phyloP scores from a whole-genome alignment of 2,329 filamentous ascomycete genomes.

The Didymella lethalis region DNA sequence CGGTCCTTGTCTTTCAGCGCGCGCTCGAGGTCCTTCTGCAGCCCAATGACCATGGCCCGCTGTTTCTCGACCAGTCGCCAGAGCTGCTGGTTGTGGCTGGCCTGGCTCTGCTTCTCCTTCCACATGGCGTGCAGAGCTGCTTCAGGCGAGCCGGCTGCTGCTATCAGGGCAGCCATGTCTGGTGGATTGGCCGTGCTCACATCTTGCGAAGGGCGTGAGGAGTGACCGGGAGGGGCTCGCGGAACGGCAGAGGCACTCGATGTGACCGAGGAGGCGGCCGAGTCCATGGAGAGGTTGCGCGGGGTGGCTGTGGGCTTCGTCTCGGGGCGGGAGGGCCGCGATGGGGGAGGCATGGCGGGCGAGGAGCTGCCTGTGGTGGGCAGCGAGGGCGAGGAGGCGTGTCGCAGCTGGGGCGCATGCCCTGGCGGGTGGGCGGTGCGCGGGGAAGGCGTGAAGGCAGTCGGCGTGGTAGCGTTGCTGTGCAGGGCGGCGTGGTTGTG shows the following conservation, averaged over 20 bases:
- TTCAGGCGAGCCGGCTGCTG: slow-evolving; percentile 86
- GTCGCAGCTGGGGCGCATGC: slow-evolving; percentile 41
- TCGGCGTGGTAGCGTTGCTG: slow-evolving; percentile 20
- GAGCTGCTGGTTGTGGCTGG: slow-evolving; percentile 88
- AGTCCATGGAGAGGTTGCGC: slow-evolving; percentile 90
- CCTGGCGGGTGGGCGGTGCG: slow-evolving; percentile 39
- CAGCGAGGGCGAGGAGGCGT: slow-evolving; percentile 46
- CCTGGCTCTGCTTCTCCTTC: slow-evolving; percentile 88
- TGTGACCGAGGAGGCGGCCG: slow-evolving; percentile 75
- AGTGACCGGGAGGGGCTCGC: slow-evolving; percentile 66
- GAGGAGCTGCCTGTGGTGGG: slow-evolving; percentile 39
- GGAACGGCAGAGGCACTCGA: slow-evolving; percentile 41
- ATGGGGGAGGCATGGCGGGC: slow-evolving; percentile 43
- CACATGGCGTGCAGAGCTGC: slow-evolving; percentile 86
- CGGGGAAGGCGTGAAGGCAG: slow-evolving; percentile 27
- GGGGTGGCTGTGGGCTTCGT: slow-evolving; percentile 53
- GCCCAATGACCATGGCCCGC: slow-evolving; percentile 86
- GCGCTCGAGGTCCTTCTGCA: slow-evolving; percentile 93
- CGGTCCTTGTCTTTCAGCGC: slow-evolving; percentile 93
- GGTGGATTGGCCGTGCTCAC: slow-evolving; percentile 63
- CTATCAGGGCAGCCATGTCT: slow-evolving; percentile 81
- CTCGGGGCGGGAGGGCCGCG: slow-evolving; percentile 47
- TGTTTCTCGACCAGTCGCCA: slow-evolving; percentile 98
- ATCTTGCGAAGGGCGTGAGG: slow-evolving; percentile 66
- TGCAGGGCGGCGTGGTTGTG: slow-evolving; percentile 24